These are phyloP conservation scores for Suhomyces prunicola DNA, from an alignment of 805 yeast genomes.

Conservation along the genomic window DNA sequence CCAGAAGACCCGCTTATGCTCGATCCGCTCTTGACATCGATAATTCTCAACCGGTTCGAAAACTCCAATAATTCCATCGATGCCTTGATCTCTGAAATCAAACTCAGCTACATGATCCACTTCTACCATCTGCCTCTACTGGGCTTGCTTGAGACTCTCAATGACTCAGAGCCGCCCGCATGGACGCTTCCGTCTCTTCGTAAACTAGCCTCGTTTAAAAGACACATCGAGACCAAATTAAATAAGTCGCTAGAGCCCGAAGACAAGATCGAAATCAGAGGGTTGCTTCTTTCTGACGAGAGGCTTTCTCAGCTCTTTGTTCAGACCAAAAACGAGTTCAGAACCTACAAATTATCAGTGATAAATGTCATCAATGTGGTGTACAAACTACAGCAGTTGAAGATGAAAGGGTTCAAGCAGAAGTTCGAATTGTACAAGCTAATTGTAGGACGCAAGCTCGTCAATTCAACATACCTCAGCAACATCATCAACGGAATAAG, in stretches of 20 bases:
- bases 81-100: constrained; percentile 34
- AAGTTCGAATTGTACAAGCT: constrained; percentile 30
- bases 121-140: constrained; percentile 39
- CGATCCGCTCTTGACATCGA: constrained; percentile 15
- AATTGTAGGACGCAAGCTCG: constrained; percentile 25
- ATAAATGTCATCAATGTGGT: constrained; percentile 25
- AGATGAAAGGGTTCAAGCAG: constrained; percentile 8
- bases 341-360: constrained; percentile 22
- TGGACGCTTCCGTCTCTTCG: constrained; percentile 24
- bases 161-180: constrained; percentile 1
- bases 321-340: constrained; percentile 17
- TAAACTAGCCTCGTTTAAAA: constrained; percentile 37
- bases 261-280: constrained; percentile 12
- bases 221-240: constrained; percentile 23
- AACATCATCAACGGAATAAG: constrained; percentile 14
- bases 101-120: constrained; percentile 37
- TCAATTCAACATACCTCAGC: constrained; percentile 23
- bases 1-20: constrained; percentile 5
- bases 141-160: constrained; percentile 14
- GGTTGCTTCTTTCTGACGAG: constrained; percentile 14
- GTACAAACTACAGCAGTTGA: constrained; percentile 10
- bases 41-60: constrained; percentile 33
- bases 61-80: constrained; percentile 42
- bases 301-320: constrained; percentile 12
- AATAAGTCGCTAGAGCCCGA: constrained; percentile 2